Evolutionary conservation across 148 eudicot species (phyloP).

Genomic region (Vaccinium macrocarpon): DNA sequence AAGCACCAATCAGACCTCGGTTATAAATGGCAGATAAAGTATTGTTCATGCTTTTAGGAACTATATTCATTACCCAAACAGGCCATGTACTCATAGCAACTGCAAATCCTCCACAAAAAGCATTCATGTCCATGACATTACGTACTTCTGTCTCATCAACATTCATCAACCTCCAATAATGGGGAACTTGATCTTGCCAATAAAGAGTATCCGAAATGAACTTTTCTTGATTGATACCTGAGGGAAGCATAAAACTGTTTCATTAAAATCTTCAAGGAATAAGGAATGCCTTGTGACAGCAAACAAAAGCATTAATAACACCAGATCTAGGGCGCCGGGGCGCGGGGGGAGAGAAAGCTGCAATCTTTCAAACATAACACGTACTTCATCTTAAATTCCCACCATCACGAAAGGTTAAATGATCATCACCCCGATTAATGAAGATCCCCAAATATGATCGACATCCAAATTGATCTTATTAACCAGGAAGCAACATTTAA

Average conservation of each 20-base stretch:
- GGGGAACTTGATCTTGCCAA: conserved; percentile 92
- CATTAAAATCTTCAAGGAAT: neutral
- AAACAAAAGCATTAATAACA: neutral
- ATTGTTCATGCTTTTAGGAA: conserved; percentile 60
- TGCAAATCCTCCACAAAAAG: conserved; percentile 84
- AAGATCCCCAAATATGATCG: neutral
- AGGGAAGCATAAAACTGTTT: neutral
- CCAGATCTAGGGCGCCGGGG: neutral
- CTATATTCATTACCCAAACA: conserved; percentile 97
- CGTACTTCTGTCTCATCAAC: conserved; percentile 63
- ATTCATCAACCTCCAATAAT: conserved; percentile 85
- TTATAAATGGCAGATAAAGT: conserved; percentile 76
- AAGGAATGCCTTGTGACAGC: neutral
- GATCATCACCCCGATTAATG: neutral
- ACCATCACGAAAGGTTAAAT: neutral
- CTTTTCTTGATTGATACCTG: conserved; percentile 65
- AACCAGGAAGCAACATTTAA: neutral
- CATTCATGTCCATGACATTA: conserved; percentile 97
- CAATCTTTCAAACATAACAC: neutral
- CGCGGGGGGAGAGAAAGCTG: neutral
- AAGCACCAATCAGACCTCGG: conserved; percentile 79
- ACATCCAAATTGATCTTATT: neutral
- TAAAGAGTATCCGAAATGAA: conserved; percentile 61
- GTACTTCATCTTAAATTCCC: neutral
- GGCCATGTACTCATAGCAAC: conserved; percentile 82